A percentile compares a stretch with the other conserved stretches of the same genome.
Conservation (phyloP, 73 alveolate species). For the Tetrahymena malaccensis region DNA sequence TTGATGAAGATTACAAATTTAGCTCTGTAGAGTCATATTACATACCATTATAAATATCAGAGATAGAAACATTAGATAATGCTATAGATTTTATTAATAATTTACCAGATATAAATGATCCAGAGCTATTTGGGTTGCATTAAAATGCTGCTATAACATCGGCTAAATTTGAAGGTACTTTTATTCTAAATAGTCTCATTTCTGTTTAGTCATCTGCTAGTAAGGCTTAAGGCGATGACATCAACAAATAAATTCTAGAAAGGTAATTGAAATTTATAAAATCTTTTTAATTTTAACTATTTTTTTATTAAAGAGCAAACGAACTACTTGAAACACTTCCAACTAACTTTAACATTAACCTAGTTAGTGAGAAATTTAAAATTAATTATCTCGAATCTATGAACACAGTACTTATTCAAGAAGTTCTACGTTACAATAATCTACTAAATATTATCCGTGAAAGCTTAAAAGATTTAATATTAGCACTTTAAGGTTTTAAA, state of each 20-base stretch:
- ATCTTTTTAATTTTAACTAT: neutral
- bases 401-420: slow-evolving; percentile 88
- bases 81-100: slow-evolving; percentile 66
- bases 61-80: slow-evolving; percentile 64
- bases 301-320: slow-evolving; percentile 44
- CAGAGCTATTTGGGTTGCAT: slow-evolving; percentile 89
- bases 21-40: slow-evolving; percentile 62
- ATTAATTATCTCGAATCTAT: slow-evolving; percentile 79
- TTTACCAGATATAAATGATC: slow-evolving; percentile 84
- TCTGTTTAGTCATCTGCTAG: slow-evolving; percentile 61
- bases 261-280: neutral
- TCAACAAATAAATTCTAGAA: slow-evolving; percentile 59
- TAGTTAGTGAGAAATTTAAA: slow-evolving; percentile 73
- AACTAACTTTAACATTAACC: slow-evolving; percentile 68
- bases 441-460: slow-evolving; percentile 63
- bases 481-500: slow-evolving; percentile 81
- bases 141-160: slow-evolving; percentile 84
- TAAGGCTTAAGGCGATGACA: slow-evolving; percentile 57
- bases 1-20: slow-evolving; percentile 68
- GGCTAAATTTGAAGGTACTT: slow-evolving; percentile 79
- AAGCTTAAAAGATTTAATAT: slow-evolving; percentile 59
- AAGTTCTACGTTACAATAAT: slow-evolving; percentile 81
- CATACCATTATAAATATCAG: slow-evolving; percentile 69
- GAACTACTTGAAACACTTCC: slow-evolving; percentile 63
- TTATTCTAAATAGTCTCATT: slow-evolving; percentile 61